Base-by-base conservation (phyloP, 441 rosid species). In the Viola pubescens region DNA sequence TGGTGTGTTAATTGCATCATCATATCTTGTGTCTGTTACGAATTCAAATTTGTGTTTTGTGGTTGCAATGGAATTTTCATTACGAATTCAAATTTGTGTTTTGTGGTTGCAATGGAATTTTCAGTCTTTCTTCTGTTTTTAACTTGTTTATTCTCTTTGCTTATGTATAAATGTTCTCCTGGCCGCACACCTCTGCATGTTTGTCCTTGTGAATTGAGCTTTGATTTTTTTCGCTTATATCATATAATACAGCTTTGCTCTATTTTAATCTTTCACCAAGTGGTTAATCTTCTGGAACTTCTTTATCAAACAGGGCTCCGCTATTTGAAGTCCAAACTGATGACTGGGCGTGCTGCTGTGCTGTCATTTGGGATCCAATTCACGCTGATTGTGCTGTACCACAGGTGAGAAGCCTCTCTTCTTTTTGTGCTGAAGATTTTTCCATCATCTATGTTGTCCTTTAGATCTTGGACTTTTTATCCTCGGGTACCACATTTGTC, bases 321-420 rank as follows among this genome's bases (percentile, higher is more conserved):
- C 79, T 87, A 63, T 80, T 77, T 77, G 95, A 88, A 74, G 84
- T 83, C 69, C 99, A 94, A 75, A 84, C 88, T 60, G 87, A 84
- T 73, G 71, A 81, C 47, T 94, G 99, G 97, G 98, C 87, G 63
- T 94, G 99, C 80, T 94, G 78, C 75, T 82, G 88, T 68, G 78
- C 79, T 65, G 71, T 94, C 65, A 75, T 67, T 37, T 91, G 98
- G 99, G 91, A 94, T 73, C 92, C 98, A 46, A 48, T 66, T 37
- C 92, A 60, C 76, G 87, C 99, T 52, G 98, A 94, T 75, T 94
- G 99, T 67, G 82, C 89, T 12, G 90, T 68, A 60, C 89, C 86
- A 71, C 99, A 94, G 99, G 97, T 90, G 47, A 62, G 7, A 43
- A 43, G 46, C 3, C 10, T 43, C 8, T 9, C 46, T 6, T 9